Conservation (phyloP, 495 filamentous ascomycete species). For the Friedmanniomyces endolithicus region DNA sequence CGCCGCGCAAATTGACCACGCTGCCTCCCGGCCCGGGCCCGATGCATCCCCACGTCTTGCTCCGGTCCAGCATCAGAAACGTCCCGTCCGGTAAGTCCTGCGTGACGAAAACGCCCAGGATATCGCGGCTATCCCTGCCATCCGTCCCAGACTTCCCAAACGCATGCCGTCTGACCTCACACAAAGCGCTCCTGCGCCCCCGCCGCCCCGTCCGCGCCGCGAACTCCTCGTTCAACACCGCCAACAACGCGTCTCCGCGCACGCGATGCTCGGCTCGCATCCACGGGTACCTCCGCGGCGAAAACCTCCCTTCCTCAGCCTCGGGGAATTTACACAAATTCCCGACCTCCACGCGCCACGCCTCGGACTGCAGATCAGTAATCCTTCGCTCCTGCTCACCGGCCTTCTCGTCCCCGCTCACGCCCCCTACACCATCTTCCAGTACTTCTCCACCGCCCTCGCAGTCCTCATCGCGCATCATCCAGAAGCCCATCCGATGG, state of each 20-base stretch:
- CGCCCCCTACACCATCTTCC: neutral
- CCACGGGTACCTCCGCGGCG: slow-evolving; percentile 12
- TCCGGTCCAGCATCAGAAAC: slow-evolving; percentile 4
- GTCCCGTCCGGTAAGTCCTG: neutral
- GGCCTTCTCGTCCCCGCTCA: neutral
- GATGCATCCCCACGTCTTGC: slow-evolving; percentile 9
- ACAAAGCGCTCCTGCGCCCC: neutral
- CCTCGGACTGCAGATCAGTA: neutral
- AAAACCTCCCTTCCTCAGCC: slow-evolving; percentile 2
- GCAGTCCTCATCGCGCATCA: slow-evolving; percentile 13
- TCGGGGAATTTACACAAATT: slow-evolving; percentile 2
- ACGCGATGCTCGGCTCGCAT: neutral
- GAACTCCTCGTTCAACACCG: slow-evolving; percentile 10
- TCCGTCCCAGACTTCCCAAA: neutral
- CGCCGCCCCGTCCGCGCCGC: neutral
- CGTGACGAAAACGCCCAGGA: slow-evolving; percentile 14
- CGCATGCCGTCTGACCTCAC: slow-evolving; percentile 6
- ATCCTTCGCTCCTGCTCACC: neutral
- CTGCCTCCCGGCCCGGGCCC: slow-evolving; percentile 1
- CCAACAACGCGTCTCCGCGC: slow-evolving; percentile 1
- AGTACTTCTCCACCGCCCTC: neutral
- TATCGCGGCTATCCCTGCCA: neutral
- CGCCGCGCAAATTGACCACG: slow-evolving; percentile 1
- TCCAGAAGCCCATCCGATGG: slow-evolving; percentile 17
- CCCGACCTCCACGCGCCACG: neutral